Base-by-base conservation (phyloP, 108 stramenopile genomes). In the Nannochloropsis salina region DNA sequence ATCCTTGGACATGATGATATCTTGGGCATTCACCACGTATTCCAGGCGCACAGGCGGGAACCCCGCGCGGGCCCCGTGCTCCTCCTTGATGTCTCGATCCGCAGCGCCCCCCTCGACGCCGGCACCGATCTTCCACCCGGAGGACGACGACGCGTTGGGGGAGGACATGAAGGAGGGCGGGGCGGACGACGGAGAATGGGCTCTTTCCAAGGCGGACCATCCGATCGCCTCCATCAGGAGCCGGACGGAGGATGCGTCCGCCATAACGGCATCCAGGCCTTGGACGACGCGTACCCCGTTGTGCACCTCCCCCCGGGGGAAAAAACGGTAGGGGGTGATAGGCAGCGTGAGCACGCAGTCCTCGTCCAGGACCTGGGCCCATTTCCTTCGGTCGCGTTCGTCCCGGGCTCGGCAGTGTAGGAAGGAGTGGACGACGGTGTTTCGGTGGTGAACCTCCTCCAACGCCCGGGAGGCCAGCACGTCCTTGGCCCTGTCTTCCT, bases 291-390 rank as follows among this genome's bases (percentile, higher is more conserved):
- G 82, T 84, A 82, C 15, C 31, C 43, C 20, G 42, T 4, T 12
- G 22, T 51, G 15, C 0, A 85, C 88, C 88, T 88, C 84, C 45
- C 47, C 45, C 11, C 80, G 84, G 6, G 88, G 88, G 44, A 88
- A 88, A 41, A 44, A 51, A 8, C 88, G 41, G 42, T 88, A 88
- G 9, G 88, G 88, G 5, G 88, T 88, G 45, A 84, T 47, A 21
- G 88, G 88, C 84, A 88, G 61, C 42, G 45, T 41, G 84, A 85
- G 42, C 84, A 82, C 84, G 81, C 84, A 88, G 21, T 42, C 8
- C 8, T 88, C 88, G 40, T 88, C 88, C n/a, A 88, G 51, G 9
- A 85, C 84, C 5, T 47, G 43, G 42, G 81, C 84, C 88, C 88
- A 88, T 40, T 84, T 74, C 4, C 42, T 9, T 21, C 44, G 15